Evolutionary conservation across 345 rosid species (phyloP), one percentile per base, ranked within the genome.

Genomic region (Euphorbia lathyris): DNA sequence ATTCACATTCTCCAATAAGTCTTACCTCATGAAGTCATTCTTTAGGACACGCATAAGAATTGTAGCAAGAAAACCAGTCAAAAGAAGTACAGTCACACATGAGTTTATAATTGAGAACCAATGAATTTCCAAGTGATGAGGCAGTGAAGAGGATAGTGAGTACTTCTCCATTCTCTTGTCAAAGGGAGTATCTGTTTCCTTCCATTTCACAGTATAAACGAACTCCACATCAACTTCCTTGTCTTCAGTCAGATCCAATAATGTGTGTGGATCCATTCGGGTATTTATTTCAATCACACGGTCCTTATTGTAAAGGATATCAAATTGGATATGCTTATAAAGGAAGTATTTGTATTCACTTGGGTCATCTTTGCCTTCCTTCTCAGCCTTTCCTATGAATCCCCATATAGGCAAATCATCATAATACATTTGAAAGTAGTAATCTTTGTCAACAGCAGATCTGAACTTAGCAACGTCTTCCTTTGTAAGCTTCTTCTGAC

Each of bases 331-430:
- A 59, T 92, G 97, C 77, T 90, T 90, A 77, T 83, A 88, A 40
- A 92, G 89, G 70, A 68, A 88, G 55, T 92, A 86, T 43, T 83
- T 90, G 74, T 78, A 88, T 66, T 89, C 88, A 40, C 83, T 85
- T 0, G 89, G 68, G 12, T 65, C 68, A 65, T 53, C 13, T 68
- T 88, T 88, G 17, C 85, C 87, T 69, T 90, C 92, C 77, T 83
- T 90, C n/a, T 88, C 96, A 69, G 88, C 86, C 22, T 90, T 92
- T 1, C 97, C 97, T 52, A 92, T 77, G 76, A 92, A 90, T 19
- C 96, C 97, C 97, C 97, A 92, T 7, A 92, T 84, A 47, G 97
- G 97, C 72, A 92, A 66, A 74, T 92, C 97, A 72, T 92, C 94
- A 62, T 85, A 92, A 43, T 90, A 92, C 97, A 92, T 92, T 79